Base-by-base conservation (phyloP, 169 alveolate genomes). In the Nephromyces sp. region DNA sequence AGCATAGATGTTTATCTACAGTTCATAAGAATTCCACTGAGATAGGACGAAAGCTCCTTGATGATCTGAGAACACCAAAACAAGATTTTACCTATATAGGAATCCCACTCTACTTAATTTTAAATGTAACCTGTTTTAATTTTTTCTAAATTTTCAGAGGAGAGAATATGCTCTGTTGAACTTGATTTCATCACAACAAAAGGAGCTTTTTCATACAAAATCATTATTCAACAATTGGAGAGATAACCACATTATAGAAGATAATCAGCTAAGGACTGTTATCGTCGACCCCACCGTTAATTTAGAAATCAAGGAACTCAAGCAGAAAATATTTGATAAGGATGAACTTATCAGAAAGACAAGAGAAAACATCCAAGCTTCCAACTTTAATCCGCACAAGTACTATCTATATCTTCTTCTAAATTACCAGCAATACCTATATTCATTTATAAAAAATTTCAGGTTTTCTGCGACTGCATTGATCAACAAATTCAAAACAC, bases 391-490 rank as follows among this genome's bases (percentile, higher is more conserved):
- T 64, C 82, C 82, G 5, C 86, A 83, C 62, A 75, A 84, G 78
- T 75, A 43, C 28, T 2, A 8, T 29, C 32, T 27, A 57, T 43
- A 32, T 67, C 32, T 29, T n/a, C 27, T 43, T 25, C 15, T 29
- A 1, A 22, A 2, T 27, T 5, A 31, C 15, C 22, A 52, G 21
- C 57, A 3, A 22, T 69, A 25, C 28, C 1, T 68, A 6, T 34
- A 66, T 6, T 29, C 6, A 25, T 57, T 29, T 32, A n/a, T 3
- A n/a, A n/a, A n/a, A 33, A 33, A 28, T 15, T 25, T 66, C 77
- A 75, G 81, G 33, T 77, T 79, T n/a, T 75, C 79, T 15, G 88
- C 86, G 28, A 85, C 75, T 74, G 77, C 86, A 32, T 77, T 83
- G 1, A 79, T 83, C 32, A 83, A 67, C 25, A 83, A 83, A 51